These are phyloP conservation scores for Trebouxia sp. DNA, from an alignment of 139 green algal species.

Conservation along the genomic window DNA sequence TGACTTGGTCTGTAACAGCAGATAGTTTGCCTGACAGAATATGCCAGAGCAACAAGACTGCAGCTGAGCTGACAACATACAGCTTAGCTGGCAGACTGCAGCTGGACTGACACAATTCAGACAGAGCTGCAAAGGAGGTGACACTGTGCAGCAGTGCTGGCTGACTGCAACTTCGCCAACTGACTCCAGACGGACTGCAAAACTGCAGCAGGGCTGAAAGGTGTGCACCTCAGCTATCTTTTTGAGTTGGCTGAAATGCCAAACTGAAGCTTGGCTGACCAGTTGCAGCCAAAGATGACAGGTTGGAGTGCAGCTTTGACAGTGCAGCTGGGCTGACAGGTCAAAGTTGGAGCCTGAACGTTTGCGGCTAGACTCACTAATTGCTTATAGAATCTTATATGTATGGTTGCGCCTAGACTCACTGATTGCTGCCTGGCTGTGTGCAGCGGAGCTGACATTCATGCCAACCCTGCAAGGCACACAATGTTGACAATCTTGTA, in stretches of 20 bases:
- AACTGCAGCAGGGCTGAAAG: conserved; percentile 6
- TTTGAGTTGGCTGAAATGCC: conserved; percentile 11
- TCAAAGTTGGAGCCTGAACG: not conserved
- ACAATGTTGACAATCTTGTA: conserved; percentile 12
- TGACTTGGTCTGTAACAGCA: conserved; percentile 4
- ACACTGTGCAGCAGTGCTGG: conserved; percentile 17
- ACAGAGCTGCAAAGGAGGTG: not conserved
- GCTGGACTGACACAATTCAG: not conserved
- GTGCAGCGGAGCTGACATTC: no score
- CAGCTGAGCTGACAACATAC: not conserved
- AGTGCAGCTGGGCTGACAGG: not conserved
- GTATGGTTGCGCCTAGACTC: not conserved
- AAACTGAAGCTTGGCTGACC: not conserved
- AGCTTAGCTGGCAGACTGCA: no score
- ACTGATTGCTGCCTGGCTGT: not conserved
- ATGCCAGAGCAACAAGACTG: not conserved
- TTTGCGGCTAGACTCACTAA: not conserved
- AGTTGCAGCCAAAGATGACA: conserved; percentile 8
- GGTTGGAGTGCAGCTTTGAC: conserved; percentile 3
- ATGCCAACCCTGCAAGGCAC: conserved; percentile 1
- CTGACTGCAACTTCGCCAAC: conserved; percentile 15
- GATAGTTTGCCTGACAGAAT: no score
- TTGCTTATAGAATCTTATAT: no score
- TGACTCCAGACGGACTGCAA: no score
- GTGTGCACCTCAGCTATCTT: conserved; percentile 2